A percentile compares a stretch with the other conserved stretches of the same genome.
These are phyloP conservation scores for Cladosporium sp. DNA, from an alignment of 2,329 filamentous ascomycete genomes.

Conservation along the genomic window DNA sequence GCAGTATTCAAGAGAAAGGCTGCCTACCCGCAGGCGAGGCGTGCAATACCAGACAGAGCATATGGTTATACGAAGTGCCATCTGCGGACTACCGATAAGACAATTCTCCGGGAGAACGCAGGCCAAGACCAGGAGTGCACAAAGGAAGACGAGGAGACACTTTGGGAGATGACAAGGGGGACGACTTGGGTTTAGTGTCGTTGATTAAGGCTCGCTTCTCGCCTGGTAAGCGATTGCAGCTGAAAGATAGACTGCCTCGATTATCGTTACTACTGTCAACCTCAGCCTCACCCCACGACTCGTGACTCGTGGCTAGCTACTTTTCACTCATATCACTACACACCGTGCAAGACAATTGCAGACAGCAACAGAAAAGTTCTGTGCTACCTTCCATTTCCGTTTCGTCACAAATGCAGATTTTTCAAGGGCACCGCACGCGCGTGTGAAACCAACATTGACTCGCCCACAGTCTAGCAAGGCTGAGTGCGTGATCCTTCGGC, in stretches of 20 bases:
- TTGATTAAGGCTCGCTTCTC: not conserved
- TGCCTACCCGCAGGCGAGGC: not conserved
- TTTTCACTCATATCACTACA: not conserved
- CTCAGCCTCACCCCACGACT: not conserved
- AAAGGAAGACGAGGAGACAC: not conserved
- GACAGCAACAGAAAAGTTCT: not conserved
- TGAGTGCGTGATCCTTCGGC: slow-evolving; percentile 8
- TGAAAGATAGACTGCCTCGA: not conserved
- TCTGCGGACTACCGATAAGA: not conserved
- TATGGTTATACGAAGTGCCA: not conserved
- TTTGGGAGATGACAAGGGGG: not conserved
- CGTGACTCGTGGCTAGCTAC: not conserved
- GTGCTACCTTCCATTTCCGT: not conserved
- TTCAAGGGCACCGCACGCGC: not conserved
- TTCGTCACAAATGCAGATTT: not conserved
- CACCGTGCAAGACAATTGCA: not conserved
- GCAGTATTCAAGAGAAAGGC: not conserved
- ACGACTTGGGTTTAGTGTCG: not conserved
- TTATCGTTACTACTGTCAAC: not conserved
- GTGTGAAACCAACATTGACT: not conserved
- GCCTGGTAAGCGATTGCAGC: not conserved
- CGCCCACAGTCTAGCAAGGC: not conserved
- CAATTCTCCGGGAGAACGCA: not conserved
- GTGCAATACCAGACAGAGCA: not conserved
- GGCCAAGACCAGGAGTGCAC: not conserved